Evolutionary conservation across 768 basidiomycete genomes (phyloP).

Genomic region (Xanthoconium purpureum): DNA sequence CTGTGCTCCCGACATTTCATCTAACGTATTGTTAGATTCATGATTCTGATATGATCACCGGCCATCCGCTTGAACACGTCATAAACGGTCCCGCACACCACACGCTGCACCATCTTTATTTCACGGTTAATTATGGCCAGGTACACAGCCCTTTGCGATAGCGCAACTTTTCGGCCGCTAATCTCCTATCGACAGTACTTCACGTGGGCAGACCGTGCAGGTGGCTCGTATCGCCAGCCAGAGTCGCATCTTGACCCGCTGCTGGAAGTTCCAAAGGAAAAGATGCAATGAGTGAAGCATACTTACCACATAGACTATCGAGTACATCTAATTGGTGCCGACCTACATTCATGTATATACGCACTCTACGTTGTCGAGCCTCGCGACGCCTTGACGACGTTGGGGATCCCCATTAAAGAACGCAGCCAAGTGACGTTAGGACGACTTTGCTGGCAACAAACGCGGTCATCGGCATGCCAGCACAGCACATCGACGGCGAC

Average conservation of each 20-base stretch:
- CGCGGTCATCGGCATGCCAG: constrained; percentile 14
- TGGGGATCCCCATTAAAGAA: no score
- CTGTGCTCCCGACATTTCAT: neutral
- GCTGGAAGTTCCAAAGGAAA: constrained; percentile 48
- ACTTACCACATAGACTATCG: constrained; percentile 6
- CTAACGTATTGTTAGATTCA: constrained; percentile 64
- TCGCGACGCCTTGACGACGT: no score
- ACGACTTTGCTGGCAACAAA: neutral
- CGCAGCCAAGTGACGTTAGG: neutral
- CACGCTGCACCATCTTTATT: constrained; percentile 94
- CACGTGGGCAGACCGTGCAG: constrained; percentile 86
- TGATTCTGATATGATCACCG: constrained; percentile 98
- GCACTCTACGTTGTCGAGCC: neutral
- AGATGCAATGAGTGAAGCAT: constrained; percentile 13
- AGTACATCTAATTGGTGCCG: constrained; percentile 23
- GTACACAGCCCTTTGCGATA: constrained; percentile 39
- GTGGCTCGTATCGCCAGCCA: constrained; percentile 88
- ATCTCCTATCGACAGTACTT: constrained; percentile 69
- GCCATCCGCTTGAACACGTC: constrained; percentile 77
- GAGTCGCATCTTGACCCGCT: constrained; percentile 81
- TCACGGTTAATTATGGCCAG: constrained; percentile 95
- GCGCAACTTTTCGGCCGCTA: constrained; percentile 1
- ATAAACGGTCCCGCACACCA: constrained; percentile 99
- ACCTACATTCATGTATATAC: neutral
- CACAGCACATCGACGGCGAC: no score